Conservation (phyloP, 768 basidiomycete species). For the Glaciozyma martinii region DNA sequence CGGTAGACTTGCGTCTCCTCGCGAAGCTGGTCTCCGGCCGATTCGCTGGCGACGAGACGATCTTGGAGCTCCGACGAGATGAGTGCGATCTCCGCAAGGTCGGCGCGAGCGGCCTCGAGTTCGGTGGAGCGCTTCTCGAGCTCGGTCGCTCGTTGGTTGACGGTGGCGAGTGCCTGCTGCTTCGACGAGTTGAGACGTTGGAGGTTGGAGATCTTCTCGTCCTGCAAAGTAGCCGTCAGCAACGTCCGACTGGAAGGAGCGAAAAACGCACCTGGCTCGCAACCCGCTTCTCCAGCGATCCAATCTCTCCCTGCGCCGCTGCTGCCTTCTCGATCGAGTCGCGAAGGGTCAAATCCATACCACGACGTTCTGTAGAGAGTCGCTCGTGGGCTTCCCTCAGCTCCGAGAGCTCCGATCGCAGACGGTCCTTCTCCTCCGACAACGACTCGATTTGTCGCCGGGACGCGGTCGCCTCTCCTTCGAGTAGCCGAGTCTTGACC, state of each 20-base stretch:
- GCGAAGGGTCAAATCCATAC: not conserved
- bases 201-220: slow-evolving; percentile 7
- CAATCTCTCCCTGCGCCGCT: not conserved
- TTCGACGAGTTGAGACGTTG: slow-evolving; percentile 2
- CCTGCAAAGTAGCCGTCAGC: not conserved
- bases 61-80: not conserved
- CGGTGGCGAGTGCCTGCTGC: slow-evolving; percentile 10
- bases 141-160: not conserved
- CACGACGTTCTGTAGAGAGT: not conserved
- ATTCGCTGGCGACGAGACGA: not conserved
- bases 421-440: not conserved
- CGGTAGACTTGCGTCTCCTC: not conserved
- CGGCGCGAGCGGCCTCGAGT: not conserved
- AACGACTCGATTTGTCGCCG: not conserved
- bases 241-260: too few species aligned
- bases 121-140: slow-evolving; percentile 6
- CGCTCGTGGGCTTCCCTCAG: not conserved
- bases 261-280: not conserved
- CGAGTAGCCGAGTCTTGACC: not conserved
- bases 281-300: slow-evolving; percentile 14
- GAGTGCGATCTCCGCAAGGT: not conserved
- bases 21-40: not conserved
- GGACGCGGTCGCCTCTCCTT: not conserved
- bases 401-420: not conserved
- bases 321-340: not conserved